Evolutionary conservation across 768 basidiomycete genomes (phyloP).

Genomic region (Boletus coccyginus): DNA sequence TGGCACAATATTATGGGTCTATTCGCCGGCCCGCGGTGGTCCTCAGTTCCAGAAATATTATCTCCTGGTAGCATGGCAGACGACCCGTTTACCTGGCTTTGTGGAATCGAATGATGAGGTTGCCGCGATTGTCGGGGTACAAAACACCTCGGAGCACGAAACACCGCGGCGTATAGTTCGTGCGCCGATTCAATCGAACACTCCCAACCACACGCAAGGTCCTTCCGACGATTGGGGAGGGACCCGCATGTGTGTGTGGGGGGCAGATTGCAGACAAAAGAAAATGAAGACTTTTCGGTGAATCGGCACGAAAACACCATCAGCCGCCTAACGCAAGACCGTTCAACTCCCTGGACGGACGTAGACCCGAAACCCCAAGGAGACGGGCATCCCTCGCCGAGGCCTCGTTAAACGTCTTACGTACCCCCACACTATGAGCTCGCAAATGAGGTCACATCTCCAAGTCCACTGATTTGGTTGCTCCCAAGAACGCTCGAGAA

Average conservation of each 20-base stretch:
- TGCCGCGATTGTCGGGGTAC: too few species aligned
- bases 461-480: neutral
- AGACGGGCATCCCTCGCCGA: neutral
- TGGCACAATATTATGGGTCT: neutral
- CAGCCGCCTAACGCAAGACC: conserved; percentile 4
- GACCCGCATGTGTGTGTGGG: neutral
- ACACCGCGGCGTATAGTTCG: neutral
- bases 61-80: neutral
- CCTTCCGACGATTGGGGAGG: neutral
- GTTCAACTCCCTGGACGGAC: conserved; percentile 1
- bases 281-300: neutral
- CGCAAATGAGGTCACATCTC: conserved; percentile 7
- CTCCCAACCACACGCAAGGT: too few species aligned
- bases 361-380: neutral
- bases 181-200: neutral
- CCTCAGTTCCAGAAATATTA: neutral
- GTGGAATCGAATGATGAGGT: too few species aligned
- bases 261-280: neutral
- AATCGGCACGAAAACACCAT: conserved; percentile 8
- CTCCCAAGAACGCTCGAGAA: neutral
- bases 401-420: conserved; percentile 4
- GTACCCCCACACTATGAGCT: neutral
- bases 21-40: neutral
- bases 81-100: neutral
- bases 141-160: neutral